A percentile compares a stretch with the other conserved stretches of the same genome.
Conservation (phyloP, 163 green algal species). For the Scenedesmus sp. region DNA sequence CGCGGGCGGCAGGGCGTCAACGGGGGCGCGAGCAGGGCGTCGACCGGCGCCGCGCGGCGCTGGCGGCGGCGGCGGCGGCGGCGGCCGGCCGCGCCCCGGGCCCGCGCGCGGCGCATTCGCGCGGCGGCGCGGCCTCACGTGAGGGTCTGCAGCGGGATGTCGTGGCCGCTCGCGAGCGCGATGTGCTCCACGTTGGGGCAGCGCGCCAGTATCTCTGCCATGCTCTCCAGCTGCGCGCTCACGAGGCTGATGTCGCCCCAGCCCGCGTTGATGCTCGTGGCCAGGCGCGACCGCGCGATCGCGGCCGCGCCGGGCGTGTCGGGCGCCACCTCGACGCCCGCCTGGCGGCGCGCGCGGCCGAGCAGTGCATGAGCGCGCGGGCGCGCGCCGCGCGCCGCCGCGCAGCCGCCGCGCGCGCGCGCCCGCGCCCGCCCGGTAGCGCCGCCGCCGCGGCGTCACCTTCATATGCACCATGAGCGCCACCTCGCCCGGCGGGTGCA, state of each 20-base stretch:
- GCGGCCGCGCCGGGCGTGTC: background rate
- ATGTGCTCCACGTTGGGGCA: constrained; percentile 37
- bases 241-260: constrained; percentile 47
- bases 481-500: constrained; percentile 18
- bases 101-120: too few species aligned
- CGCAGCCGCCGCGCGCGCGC: too few species aligned
- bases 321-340: constrained; percentile 6
- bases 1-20: too few species aligned
- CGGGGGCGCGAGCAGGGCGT: too few species aligned
- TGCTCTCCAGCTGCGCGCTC: constrained; percentile 27
- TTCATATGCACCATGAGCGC: constrained; percentile 42
- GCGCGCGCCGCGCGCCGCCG: too few species aligned
- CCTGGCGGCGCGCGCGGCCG: background rate
- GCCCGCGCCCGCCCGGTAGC: too few species aligned
- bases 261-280: background rate
- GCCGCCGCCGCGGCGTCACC: constrained; percentile 8
- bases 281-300: constrained; percentile 2
- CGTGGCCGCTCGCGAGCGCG: constrained; percentile 40
- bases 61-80: too few species aligned
- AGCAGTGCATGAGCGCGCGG: background rate
- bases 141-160: constrained; percentile 38
- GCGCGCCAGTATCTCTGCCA: constrained; percentile 29
- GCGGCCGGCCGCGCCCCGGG: too few species aligned
- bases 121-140: too few species aligned
- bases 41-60: too few species aligned